These are phyloP conservation scores for Drechslerella coelobrocha DNA, from an alignment of 2,329 filamentous ascomycete genomes.

Conservation along the genomic window DNA sequence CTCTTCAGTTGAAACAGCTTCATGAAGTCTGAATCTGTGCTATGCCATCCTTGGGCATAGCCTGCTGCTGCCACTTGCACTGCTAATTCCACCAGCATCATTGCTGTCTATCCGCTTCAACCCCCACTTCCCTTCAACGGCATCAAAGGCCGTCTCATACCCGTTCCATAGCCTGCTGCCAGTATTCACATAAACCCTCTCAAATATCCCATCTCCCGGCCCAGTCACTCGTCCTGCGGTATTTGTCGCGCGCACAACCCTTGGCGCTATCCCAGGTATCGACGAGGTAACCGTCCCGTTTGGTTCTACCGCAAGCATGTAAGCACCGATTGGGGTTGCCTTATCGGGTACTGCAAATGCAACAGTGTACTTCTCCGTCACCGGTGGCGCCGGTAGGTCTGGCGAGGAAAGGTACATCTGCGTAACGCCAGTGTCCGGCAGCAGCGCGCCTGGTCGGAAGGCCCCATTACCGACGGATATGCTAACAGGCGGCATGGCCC, in stretches of 20 bases:
- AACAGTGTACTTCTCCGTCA: slow-evolving; percentile 23
- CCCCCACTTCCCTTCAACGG: slow-evolving; percentile 34
- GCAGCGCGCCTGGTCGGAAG: slow-evolving; percentile 18
- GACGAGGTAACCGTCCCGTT: slow-evolving; percentile 18
- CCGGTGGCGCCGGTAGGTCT: slow-evolving; percentile 12
- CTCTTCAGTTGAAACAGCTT: too few relatives aligned
- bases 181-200: slow-evolving; percentile 40
- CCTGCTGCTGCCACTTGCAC: too few relatives aligned
- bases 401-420: slow-evolving; percentile 45
- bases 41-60: too few relatives aligned
- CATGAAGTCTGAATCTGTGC: too few relatives aligned
- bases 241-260: slow-evolving; percentile 26
- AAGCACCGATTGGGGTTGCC: slow-evolving; percentile 12
- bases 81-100: too few relatives aligned
- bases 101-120: not conserved
- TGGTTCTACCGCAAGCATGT: slow-evolving; percentile 2
- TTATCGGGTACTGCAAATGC: slow-evolving; percentile 24
- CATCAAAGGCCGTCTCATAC: slow-evolving; percentile 35
- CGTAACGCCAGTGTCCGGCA: slow-evolving; percentile 35
- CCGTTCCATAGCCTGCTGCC: slow-evolving; percentile 44
- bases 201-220: slow-evolving; percentile 26
- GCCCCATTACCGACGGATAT: slow-evolving; percentile 14
- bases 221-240: slow-evolving; percentile 31
- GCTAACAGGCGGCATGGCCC: slow-evolving; percentile 25
- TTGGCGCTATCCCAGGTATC: slow-evolving; percentile 13